Evolutionary conservation across 2,329 filamentous ascomycete genomes (phyloP).

Genomic region (Fusarium austroafricanum): DNA sequence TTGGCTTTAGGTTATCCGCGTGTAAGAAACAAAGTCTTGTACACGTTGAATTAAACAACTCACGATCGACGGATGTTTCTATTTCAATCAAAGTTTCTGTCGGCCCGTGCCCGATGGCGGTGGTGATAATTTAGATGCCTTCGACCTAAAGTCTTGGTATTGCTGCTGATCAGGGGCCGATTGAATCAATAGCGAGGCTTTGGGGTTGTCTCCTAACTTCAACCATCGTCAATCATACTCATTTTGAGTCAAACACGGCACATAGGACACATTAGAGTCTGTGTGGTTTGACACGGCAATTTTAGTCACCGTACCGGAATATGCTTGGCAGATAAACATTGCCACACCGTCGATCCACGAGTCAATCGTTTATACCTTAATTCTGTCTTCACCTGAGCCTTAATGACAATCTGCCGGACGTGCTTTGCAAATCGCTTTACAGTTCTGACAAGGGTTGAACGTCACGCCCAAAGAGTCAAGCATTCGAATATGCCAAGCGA

Average conservation of each 20-base stretch:
- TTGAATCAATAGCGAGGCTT: constrained; percentile 20
- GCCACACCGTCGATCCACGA: constrained; percentile 25
- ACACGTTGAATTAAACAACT: constrained; percentile 29
- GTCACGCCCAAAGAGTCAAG: constrained; percentile 4
- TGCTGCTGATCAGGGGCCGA: constrained; percentile 5
- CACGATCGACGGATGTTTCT: constrained; percentile 37
- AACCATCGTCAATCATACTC: background rate
- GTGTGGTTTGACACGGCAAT: constrained; percentile 26
- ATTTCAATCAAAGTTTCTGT: constrained; percentile 19
- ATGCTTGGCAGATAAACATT: constrained; percentile 29
- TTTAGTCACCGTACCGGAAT: constrained; percentile 19
- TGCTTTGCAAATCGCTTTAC: constrained; percentile 24
- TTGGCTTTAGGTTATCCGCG: constrained; percentile 23
- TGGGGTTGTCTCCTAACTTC: constrained; percentile 12
- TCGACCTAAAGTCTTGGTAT: constrained; percentile 7
- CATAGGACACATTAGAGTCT: background rate
- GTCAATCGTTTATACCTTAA: constrained; percentile 9
- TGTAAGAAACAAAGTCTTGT: constrained; percentile 32
- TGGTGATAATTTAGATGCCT: constrained; percentile 3
- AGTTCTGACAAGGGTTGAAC: constrained; percentile 12
- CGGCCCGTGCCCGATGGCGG: constrained; percentile 12
- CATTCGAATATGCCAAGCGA: constrained; percentile 23
- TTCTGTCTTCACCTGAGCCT: constrained; percentile 35
- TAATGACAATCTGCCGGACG: constrained; percentile 37
- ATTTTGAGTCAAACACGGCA: constrained; percentile 4